Evolutionary conservation across 768 basidiomycete species (phyloP).

Genomic region (Trametes elegans): DNA sequence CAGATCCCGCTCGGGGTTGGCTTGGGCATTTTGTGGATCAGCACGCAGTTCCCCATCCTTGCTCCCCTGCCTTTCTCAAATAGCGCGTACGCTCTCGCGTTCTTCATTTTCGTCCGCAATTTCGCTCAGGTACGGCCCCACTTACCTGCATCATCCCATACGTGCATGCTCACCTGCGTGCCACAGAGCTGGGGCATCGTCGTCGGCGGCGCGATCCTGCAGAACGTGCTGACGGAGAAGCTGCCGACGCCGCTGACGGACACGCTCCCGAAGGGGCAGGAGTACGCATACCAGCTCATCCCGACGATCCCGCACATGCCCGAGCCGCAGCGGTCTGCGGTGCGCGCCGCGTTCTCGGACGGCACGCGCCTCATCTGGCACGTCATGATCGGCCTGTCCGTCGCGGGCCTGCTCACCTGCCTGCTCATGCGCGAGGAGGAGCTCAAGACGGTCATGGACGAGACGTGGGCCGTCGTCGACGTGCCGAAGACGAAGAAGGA

Average conservation of each 20-base stretch:
- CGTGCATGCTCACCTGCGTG: too few species aligned
- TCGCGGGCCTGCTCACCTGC: constrained; percentile 27
- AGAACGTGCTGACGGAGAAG: constrained; percentile 34
- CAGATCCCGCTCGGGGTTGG: constrained; percentile 31
- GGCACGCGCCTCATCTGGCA: constrained; percentile 32
- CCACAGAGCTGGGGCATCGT: constrained; percentile 37
- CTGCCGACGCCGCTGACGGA: constrained; percentile 31
- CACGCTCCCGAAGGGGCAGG: constrained; percentile 27
- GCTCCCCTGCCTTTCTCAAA: constrained; percentile 28
- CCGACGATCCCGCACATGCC: constrained; percentile 28
- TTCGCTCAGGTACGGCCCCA: constrained; percentile 23
- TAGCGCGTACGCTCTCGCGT: constrained; percentile 37
- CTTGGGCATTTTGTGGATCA: constrained; percentile 25
- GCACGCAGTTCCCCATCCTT: constrained; percentile 12
- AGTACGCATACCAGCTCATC: constrained; percentile 31
- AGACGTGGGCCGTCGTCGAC: constrained; percentile 16
- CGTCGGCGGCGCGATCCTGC: constrained; percentile 37
- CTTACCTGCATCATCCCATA: background rate
- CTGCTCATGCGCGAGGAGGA: constrained; percentile 30
- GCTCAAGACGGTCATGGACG: constrained; percentile 30
- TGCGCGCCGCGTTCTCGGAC: constrained; percentile 32
- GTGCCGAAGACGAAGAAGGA: constrained; percentile 6
- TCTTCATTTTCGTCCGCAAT: constrained; percentile 28
- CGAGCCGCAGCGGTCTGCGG: constrained; percentile 24
- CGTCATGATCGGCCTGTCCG: constrained; percentile 31